A percentile compares a stretch with the other conserved stretches of the same genome.
Conservation (phyloP, 169 alveolate species). For the Hepatocystis sp. region DNA sequence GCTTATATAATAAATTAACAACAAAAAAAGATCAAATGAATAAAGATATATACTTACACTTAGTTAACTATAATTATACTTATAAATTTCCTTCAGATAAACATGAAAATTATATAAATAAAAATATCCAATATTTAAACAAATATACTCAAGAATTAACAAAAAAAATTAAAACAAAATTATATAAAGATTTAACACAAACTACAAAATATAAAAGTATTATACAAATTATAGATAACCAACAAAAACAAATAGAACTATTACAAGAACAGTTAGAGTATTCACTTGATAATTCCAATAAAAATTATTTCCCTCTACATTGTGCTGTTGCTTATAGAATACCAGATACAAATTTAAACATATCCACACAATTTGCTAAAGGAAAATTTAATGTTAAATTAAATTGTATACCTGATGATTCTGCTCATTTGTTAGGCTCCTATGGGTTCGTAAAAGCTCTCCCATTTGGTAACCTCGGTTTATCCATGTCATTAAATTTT, state of each 20-base stretch:
- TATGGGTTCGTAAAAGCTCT: slow-evolving; percentile 85
- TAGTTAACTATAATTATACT: neutral
- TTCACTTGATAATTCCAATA: slow-evolving; percentile 34
- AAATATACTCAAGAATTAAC: slow-evolving; percentile 62
- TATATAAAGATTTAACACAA: slow-evolving; percentile 37
- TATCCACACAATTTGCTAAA: slow-evolving; percentile 76
- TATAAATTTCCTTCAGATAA: slow-evolving; percentile 29
- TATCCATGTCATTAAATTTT: slow-evolving; percentile 78
- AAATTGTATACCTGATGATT: slow-evolving; percentile 86
- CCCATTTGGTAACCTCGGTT: slow-evolving; percentile 84
- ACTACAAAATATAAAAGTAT: slow-evolving; percentile 71
- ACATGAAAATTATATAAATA: slow-evolving; percentile 45
- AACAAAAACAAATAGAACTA: slow-evolving; percentile 83
- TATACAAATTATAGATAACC: slow-evolving; percentile 76
- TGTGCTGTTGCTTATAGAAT: slow-evolving; percentile 84
- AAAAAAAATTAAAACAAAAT: slow-evolving; percentile 32
- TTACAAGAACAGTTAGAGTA: slow-evolving; percentile 59
- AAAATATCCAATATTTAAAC: slow-evolving; percentile 76
- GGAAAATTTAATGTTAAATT: slow-evolving; percentile 80
- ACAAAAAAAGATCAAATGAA: neutral
- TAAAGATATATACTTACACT: neutral
- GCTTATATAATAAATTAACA: slow-evolving; percentile 9
- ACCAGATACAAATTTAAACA: slow-evolving; percentile 83
- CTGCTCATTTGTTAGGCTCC: slow-evolving; percentile 80
- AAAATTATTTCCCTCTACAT: slow-evolving; percentile 77